Evolutionary conservation across 805 yeast species (phyloP).

Genomic region (Pichia cabralensis): DNA sequence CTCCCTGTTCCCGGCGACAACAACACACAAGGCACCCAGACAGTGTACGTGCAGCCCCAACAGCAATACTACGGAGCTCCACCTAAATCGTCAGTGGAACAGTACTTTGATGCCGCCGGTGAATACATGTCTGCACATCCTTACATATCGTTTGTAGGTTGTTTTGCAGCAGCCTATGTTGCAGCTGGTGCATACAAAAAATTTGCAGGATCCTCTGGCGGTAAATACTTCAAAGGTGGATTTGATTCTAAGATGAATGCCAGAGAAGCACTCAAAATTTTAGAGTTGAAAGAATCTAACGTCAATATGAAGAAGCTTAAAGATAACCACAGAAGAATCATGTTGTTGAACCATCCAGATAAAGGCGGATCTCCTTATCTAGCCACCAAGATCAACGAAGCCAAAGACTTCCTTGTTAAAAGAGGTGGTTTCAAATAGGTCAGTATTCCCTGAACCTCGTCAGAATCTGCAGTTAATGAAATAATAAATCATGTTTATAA

Average conservation of each 20-base stretch:
- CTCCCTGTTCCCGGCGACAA: conserved; percentile 47
- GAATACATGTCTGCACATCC: conserved; percentile 70
- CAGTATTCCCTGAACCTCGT: too few relatives aligned
- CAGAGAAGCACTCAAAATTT: conserved; percentile 78
- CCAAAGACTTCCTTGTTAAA: conserved; percentile 69
- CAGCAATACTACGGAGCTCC: conserved; percentile 16
- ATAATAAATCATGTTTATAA: too few relatives aligned
- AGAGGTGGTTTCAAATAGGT: conserved; percentile 36
- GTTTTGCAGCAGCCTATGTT: conserved; percentile 50
- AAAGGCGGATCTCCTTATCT: conserved; percentile 85
- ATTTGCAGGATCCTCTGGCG: conserved; percentile 53
- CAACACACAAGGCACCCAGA: conserved; percentile 7
- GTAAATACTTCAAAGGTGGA: conserved; percentile 74
- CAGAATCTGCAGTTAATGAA: too few relatives aligned
- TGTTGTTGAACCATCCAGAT: conserved; percentile 90
- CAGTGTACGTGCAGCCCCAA: conserved; percentile 15
- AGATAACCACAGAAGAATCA: conserved; percentile 72
- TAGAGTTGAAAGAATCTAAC: conserved; percentile 62
- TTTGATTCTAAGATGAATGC: conserved; percentile 88
- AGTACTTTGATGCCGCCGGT: conserved; percentile 52
- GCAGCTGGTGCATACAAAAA: conserved; percentile 60
- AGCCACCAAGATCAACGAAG: conserved; percentile 90
- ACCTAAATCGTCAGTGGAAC: conserved; percentile 36
- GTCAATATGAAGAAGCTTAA: conserved; percentile 56
- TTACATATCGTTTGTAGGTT: conserved; percentile 60